Base-by-base conservation (phyloP, 306 rosid species). In the Potentilla sterilis region DNA sequence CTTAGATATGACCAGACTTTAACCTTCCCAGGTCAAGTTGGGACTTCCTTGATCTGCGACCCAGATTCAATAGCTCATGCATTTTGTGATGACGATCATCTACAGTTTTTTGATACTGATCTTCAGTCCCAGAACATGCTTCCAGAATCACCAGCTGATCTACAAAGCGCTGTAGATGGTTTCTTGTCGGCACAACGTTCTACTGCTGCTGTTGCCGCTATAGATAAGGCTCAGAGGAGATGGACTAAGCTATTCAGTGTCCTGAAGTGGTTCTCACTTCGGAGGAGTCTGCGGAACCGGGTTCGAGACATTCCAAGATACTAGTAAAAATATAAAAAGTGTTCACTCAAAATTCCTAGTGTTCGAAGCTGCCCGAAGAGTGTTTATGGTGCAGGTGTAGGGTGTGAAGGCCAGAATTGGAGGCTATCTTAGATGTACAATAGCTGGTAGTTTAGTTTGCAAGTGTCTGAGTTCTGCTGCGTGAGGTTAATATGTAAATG, bases 241-340 rank as follows among this genome's bases (percentile, higher is more conserved):
- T 95, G 99, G 99, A 87, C 90, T 40, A 92, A 86, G 85, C 75
- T 95, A 15, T 88, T 81, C 82, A 91, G 91, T 22, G 90, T 92
- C 78, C 82, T 95, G 64, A 83, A 89, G 82, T 95, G 92, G 99
- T 95, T 88, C 85, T 77, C 79, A 14, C 80, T 95, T 80, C 78
- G 82, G 79, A 81, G 81, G 76, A 81, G 49, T 22, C 75, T 80
- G 34, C 67, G 85, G 77, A 77, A 67, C 70, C 74, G 64, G 7
- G 48, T 73, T 46, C 66, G 73, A 46, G 79, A 83, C 62, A 73
- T 44, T 63, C 85, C 54, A 69, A 81, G 80, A 84, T 87, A 76
- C 70, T 57, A 55, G 75, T 47, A 32, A 28, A 59, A 28, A 12
- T 37, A 11, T 18, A 11, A 9, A 43, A 58, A 68, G 40, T 46